These are phyloP conservation scores for Zygosaccharomyces gambellarensis DNA, from an alignment of 805 yeast genomes.

Conservation along the genomic window DNA sequence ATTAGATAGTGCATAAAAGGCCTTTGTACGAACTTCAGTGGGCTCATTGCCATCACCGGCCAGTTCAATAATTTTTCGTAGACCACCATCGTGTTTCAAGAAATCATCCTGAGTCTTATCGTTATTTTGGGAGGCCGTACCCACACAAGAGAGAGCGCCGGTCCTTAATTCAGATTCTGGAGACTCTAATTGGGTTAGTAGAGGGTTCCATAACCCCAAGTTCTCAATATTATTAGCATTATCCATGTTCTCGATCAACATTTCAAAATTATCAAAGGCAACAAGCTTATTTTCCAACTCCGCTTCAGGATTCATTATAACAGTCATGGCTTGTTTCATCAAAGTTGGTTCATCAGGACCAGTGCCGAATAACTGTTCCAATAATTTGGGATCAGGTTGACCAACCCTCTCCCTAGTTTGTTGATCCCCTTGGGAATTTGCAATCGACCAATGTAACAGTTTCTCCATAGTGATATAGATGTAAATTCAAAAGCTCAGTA, in stretches of 20 bases:
- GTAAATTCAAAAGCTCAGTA: background rate
- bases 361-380: constrained; percentile 72
- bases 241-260: constrained; percentile 88
- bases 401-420: constrained; percentile 62
- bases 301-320: constrained; percentile 54
- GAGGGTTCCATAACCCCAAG: constrained; percentile 71
- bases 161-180: constrained; percentile 45
- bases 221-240: constrained; percentile 91
- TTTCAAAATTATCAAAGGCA: constrained; percentile 88
- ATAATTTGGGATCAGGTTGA: constrained; percentile 69
- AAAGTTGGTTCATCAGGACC: constrained; percentile 83
- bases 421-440: constrained; percentile 67
- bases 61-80: constrained; percentile 42
- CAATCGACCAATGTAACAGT: constrained; percentile 85
- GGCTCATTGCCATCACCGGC: constrained; percentile 31
- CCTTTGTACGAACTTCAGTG: constrained; percentile 49
- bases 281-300: constrained; percentile 58
- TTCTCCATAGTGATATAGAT: constrained; percentile 61
- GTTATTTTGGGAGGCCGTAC: constrained; percentile 92
- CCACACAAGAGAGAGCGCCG: constrained; percentile 68
- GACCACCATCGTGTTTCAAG: constrained; percentile 45
- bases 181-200: constrained; percentile 50
- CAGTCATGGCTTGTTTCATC: constrained; percentile 72
- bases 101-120: constrained; percentile 67
- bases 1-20: constrained; percentile 73